These are phyloP conservation scores for Oryza punctata DNA, from an alignment of 176 grass and related monocot species.

Conservation along the genomic window DNA sequence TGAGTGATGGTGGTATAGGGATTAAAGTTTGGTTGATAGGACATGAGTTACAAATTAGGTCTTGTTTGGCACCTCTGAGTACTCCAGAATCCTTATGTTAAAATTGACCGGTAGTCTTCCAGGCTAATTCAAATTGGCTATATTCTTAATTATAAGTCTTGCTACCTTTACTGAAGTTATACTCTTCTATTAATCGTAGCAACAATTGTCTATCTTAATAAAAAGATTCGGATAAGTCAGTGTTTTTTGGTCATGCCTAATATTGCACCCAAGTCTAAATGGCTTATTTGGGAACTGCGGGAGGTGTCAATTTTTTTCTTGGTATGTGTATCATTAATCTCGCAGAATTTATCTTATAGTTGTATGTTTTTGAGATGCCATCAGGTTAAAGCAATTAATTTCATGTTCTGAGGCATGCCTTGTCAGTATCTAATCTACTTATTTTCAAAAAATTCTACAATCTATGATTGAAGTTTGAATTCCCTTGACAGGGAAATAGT, in stretches of 20 bases:
- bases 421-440: not conserved
- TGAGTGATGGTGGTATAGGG: not conserved
- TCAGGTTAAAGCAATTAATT: not conserved
- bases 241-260: not conserved
- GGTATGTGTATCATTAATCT: constrained; percentile 1
- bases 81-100: not conserved
- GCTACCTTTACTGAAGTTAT: constrained; percentile 10
- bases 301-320: not conserved
- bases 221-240: not conserved
- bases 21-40: constrained; percentile 17
- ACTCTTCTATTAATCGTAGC: not conserved
- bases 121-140: not conserved
- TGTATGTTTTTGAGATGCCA: not conserved
- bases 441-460: not conserved
- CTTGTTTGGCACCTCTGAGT: not conserved
- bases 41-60: constrained; percentile 11
- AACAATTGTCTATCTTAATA: not conserved
- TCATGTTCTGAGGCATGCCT: not conserved
- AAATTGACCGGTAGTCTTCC: constrained; percentile 15
- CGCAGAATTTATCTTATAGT: not conserved
- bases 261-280: not conserved
- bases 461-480: not conserved
- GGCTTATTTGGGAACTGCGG: not conserved
- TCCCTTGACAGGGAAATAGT: constrained; percentile 73
- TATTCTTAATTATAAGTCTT: constrained; percentile 13